Base-by-base conservation (phyloP, 2,329 filamentous ascomycete species). In the Ilyonectria robusta region DNA sequence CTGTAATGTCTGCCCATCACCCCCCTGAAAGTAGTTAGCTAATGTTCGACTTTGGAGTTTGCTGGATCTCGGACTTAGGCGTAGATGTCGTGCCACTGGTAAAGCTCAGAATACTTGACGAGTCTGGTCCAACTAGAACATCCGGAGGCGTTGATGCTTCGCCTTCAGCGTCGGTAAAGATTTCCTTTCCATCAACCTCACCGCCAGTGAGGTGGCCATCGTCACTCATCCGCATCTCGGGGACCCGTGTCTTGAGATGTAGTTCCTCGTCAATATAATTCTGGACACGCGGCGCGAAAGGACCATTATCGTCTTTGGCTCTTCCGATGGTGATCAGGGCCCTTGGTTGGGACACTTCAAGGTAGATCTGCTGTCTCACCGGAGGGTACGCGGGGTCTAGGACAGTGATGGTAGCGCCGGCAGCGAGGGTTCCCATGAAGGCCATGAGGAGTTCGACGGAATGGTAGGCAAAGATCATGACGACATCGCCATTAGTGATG, bases 381-480 rank as follows among this genome's bases (percentile, higher is more conserved):
- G 42, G 42, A 2, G 42, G 42, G 42, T 44, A 44, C 15, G 17
- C 15, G 17, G 42, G 42, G 42, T 44, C 42, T n/a, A 44, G 42
- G 15, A 44, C 42, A n/a, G 42, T 44, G 9, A 44, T n/a, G 4
- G 42, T 44, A 51, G 88, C 88, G 65, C 91, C 91, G 54, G 91
- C 86, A 65, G 83, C 78, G 78, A 44, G 17, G 42, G 17, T 87
- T 68, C 94, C 95, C 93, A 97, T 97, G 56, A 94, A 91, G 40
- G 92, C 93, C 48, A 83, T 76, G 50, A 89, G 84, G 17, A 89
- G 79, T 33, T 89, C 86, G 35, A 97, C 94, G 47, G 71, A 90
- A 65, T 95, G 89, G 81, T 97, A 89, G 59, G 94, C 94, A 78
- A 91, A 98, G 71, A 96, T 93, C 93, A 97, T 97, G 75, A 97